Base-by-base conservation (phyloP, 1,284 basidiomycete genomes). In the Irpex rosettiformis region DNA sequence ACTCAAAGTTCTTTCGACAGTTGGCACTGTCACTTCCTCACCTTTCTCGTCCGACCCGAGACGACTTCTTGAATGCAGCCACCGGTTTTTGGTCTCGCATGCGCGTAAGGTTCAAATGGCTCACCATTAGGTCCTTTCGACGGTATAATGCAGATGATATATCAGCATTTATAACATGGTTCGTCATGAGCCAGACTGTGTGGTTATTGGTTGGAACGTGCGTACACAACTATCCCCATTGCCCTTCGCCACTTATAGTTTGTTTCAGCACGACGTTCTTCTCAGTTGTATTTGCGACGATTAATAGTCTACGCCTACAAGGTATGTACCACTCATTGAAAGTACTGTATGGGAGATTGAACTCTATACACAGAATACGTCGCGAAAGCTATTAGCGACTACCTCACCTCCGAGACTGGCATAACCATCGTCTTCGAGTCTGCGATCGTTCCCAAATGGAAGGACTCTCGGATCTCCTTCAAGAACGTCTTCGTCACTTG, bases 381-480 rank as follows among this genome's bases (percentile, higher is more conserved):
- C 47, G 97, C 96, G 4, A 84, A 88, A 49, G 88, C 86, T 47
- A 89, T 99, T 52, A 96, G 95, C 61, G 88, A 96, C 72, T 96
- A 98, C 70, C 79, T 99, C 56, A 98, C 97, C 1, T 81, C 88
- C 0, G 91, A 96, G 70, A 97, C 95, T 0, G 97, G 97, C 0
- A 88, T 97, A 48, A 95, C 88, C 3, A 90, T 99, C 65, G 92
- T 97, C 54, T 99, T 98, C 71, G 96, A 98, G 74, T 95, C 93
- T 5, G 97, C 97, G 27, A 96, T 99, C 65, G 95, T 99, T 3
- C 96, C 96, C 2, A 95, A 95, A 71, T 98, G 96, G 94, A 93
- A 93, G 61, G 93, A 96, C 67, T 96, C 93, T 13, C 88, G 90
- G 21, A 92, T 99, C 61, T 94, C 94, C 1, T 97, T 99, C 81